These are phyloP conservation scores for Abortiporus biennis DNA, from an alignment of 1,284 basidiomycete species.

Conservation along the genomic window DNA sequence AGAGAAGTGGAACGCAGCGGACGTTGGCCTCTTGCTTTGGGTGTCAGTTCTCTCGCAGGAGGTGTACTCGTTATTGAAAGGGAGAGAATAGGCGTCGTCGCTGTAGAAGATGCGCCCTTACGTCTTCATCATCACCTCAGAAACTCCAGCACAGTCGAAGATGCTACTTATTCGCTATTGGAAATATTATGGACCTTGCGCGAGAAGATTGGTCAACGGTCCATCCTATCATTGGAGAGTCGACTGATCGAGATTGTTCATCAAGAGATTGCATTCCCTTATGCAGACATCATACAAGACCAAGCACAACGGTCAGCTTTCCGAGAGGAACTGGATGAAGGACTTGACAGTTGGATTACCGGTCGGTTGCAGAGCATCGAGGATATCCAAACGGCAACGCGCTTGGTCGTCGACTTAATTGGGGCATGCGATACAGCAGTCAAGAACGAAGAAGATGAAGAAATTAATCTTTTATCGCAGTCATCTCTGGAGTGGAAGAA, in stretches of 20 bases:
- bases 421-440: conserved; percentile 64
- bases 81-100: conserved; percentile 64
- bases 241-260: conserved; percentile 57
- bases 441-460: conserved; percentile 68
- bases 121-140: conserved; percentile 44
- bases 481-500: conserved; percentile 53
- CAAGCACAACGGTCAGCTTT: conserved; percentile 48
- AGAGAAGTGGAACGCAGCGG: conserved; percentile 82
- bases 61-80: conserved; percentile 68
- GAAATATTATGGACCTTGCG: conserved; percentile 56
- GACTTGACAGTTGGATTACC: conserved; percentile 50
- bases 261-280: conserved; percentile 70
- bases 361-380: conserved; percentile 50
- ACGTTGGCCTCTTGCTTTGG: conserved; percentile 75
- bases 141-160: conserved; percentile 24
- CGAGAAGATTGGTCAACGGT: conserved; percentile 47
- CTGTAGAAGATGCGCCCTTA: conserved; percentile 64
- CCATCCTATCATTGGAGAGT: conserved; percentile 50
- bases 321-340: conserved; percentile 50
- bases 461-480: conserved; percentile 36
- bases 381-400: conserved; percentile 50
- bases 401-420: conserved; percentile 56
- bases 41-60: conserved; percentile 39
- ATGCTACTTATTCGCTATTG: conserved; percentile 47
- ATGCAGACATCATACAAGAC: conserved; percentile 67